Base-by-base conservation (phyloP, 106 monocot species). In the Acorus gramineus region DNA sequence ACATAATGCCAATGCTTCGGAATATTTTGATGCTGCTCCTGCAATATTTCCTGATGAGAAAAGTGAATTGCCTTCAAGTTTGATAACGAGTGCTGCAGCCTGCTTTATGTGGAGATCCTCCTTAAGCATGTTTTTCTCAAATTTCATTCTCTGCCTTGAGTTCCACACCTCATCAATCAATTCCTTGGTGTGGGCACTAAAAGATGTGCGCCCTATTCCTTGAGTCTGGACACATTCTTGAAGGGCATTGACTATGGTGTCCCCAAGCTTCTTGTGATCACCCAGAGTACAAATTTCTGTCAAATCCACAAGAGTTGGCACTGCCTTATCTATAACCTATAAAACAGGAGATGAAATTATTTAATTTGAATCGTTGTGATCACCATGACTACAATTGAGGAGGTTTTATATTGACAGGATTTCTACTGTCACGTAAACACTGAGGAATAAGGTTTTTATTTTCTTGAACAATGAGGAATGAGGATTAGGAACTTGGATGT, bases 71-170 rank as follows among this genome's bases (percentile, higher is more conserved):
- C 93, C 93, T 83, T 93, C 93, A 8, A 93, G 76, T 63, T 93
- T 93, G 55, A 89, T 79, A 55, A 93, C 88, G 49, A 93, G 60
- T 43, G 89, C 80, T 14, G 89, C 93, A 8, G 85, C 89, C 50
- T 93, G 85, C 71, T 93, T 89, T 58, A 93, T 89, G 50, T 83
- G 85, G 11, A 93, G 83, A 63, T 93, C 93, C 66, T 89, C 89
- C 74, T 91, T 96, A 3, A 83, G 82, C 80, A 89, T 78, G 58
- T 53, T 81, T 65, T 91, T 96, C 65, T 89, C 93, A 68, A 69
- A 72, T 67, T 83, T 88, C 50, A 78, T 55, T 46, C 76, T 74
- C 70, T 93, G 78, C 57, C 70, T 85, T 60, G 81, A 89, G 52
- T 50, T 81, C 58, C 80, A 44, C 53, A 93, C 72, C 55, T 93